Evolutionary conservation across 2,329 filamentous ascomycete genomes (phyloP).

Genomic region (Apiospora kogelbergensis): DNA sequence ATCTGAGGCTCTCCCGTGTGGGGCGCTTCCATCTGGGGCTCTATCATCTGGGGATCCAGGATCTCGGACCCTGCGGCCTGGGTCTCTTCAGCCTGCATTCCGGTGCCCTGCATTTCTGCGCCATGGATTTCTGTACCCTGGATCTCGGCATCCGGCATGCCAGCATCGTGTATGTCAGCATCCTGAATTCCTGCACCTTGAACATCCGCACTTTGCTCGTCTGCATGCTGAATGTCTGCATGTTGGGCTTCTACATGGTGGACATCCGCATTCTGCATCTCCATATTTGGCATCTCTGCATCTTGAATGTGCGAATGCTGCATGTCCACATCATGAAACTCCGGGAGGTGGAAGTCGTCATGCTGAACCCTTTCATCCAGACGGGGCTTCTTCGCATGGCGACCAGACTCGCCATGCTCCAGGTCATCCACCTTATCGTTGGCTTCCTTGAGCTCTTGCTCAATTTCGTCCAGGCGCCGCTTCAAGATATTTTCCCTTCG

Average conservation of each 20-base stretch:
- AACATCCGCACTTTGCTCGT: background rate
- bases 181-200: background rate
- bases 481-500: conserved; percentile 80
- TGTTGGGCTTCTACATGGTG: background rate
- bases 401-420: conserved; percentile 15
- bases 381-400: conserved; percentile 13
- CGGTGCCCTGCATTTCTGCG: background rate
- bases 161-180: background rate
- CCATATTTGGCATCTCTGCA: background rate
- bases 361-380: conserved; percentile 9
- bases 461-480: conserved; percentile 76
- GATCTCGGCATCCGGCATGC: background rate
- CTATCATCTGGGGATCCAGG: background rate
- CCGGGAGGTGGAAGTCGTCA: background rate
- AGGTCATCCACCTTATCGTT: conserved; percentile 27
- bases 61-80: background rate
- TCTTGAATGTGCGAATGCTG: background rate
- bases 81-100: background rate
- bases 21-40: background rate
- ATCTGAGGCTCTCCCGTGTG: background rate
- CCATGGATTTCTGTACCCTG: background rate
- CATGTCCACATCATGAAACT: background rate
- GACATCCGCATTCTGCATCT: background rate
- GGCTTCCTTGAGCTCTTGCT: conserved; percentile 49
- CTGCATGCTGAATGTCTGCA: background rate